Base-by-base conservation (phyloP, 495 filamentous ascomycete species). In the Trichoderma virens region DNA sequence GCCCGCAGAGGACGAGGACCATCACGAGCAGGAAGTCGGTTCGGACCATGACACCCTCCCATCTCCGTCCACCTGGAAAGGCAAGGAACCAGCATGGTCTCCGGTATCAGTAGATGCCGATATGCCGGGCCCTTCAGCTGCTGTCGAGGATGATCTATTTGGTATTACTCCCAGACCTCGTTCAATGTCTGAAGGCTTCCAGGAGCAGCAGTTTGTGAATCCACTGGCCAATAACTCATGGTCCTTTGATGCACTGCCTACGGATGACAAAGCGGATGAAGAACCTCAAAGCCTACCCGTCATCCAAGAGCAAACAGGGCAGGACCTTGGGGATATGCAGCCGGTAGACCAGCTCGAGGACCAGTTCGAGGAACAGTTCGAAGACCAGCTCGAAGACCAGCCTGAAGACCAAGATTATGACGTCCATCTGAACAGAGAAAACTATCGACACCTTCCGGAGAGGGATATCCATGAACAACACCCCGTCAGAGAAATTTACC, bases 191-290 rank as follows among this genome's bases (percentile, higher is more conserved):
- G 82, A 83, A 59, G 82, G 82, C 8, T 80, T 76, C 5, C 70
- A 67, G 43, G 61, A 69, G 6, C 70, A 64, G 18, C 69, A 72
- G 31, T 62, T 60, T 0, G 70, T 75, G 35, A 78, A 80, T 38
- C 76, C 74, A 0, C 65, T 83, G 43, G 79, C 73, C 1, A 79
- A 79, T 64, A 80, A 83, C 68, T 82, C 70, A 61, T 84, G 81
- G 81, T 78, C 74, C 0, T 81, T 80, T 59, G 68, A 68, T 2
- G 64, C 72, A 28, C 45, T 76, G 2, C 69, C 73, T 2, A n/a
- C 67, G 28, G 64, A 70, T n/a, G 18, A 5, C 31, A 35, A 18
- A 14, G 11, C 27, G 4, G 31, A 25, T 25, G 56, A 60, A 25
- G 7, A 5, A 4, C 25, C 4, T n/a, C 25, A 30, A n/a, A 5